Evolutionary conservation across 352 stramenopile species (phyloP), one percentile per base, ranked within the genome.

Genomic region (Aphanomyces cochlioides): DNA sequence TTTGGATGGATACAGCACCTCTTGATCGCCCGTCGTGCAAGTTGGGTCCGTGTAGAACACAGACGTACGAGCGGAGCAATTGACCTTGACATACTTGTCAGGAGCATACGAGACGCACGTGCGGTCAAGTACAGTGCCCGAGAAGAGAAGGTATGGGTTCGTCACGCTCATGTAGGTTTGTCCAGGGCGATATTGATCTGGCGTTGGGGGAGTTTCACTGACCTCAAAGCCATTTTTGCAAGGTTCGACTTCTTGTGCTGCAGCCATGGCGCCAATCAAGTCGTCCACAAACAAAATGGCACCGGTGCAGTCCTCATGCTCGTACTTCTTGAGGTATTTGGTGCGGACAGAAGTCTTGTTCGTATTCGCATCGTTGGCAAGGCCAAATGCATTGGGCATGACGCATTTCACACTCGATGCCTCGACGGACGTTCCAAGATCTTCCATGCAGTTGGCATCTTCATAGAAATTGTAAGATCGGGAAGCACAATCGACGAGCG

Each of bases 121-220:
- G 17, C 37, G 19, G 54, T 61, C 54, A 13, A 61, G 54, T 0
- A 61, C 54, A 0, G 54, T 61, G 19, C 54, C 54, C 37, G 19
- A 40, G 54, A 61, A 61, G 17, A 61, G 54, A 28, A 61, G 19
- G 21, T 61, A 61, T 37, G 54, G 54, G 54, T 61, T 61, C 3
- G 54, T 61, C 54, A 61, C 54, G n/a, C 19, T 61, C 54, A 61
- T 61, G 54, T 61, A 61, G 10, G 54, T 61, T 37, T 61, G 19
- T 37, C 54, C 54, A 17, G 19, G 28, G 5, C 7, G 10, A n/a
- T 45, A 61, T 40, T 39, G 54, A 37, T 61, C 54, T 6, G 54
- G 54, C 34, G 1, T 61, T 7, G 54, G 54, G 34, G 54, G 6
- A n/a, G 7, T 37, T 28, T 45, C 28, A 12, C 15, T 37, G 54